A percentile compares a stretch with the other conserved stretches of the same genome.
phyloP scores from a whole-genome alignment of 1,139 yeast species.

The Komagataea norvegica region DNA sequence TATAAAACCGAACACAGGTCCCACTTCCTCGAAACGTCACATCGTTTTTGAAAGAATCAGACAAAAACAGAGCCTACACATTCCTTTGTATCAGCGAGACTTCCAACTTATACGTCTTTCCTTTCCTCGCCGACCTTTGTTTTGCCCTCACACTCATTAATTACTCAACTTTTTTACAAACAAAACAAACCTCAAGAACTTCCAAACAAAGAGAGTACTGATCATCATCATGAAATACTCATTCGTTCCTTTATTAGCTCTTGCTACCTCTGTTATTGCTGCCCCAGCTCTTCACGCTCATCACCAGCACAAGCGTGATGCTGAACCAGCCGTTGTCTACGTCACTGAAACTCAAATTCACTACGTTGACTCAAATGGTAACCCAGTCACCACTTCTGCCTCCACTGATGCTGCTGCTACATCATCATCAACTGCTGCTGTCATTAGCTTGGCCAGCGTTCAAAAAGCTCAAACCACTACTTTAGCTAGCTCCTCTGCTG shows the following conservation, averaged over 20 bases:
- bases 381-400: constrained; percentile 27
- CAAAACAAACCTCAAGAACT: too few species aligned
- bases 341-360: constrained; percentile 51
- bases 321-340: constrained; percentile 46
- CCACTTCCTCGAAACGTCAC: not conserved
- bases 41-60: not conserved
- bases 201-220: too few species aligned
- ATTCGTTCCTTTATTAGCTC: constrained; percentile 27
- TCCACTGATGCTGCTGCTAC: constrained; percentile 24
- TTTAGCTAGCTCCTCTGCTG: constrained; percentile 10
- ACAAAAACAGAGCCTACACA: not conserved
- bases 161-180: too few species aligned
- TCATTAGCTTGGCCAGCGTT: too few species aligned
- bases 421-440: constrained; percentile 25
- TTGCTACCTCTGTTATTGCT: constrained; percentile 36
- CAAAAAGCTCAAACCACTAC: constrained; percentile 7
- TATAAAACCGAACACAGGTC: not conserved
- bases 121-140: not conserved
- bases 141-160: constrained; percentile 3
- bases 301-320: constrained; percentile 50
- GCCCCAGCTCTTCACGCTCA: constrained; percentile 47
- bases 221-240: constrained; percentile 22
- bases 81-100: not conserved
- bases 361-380: constrained; percentile 38
- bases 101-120: constrained; percentile 6